phyloP scores from a whole-genome alignment of 108 stramenopile genomes.

The Cyclotella cryptica region DNA sequence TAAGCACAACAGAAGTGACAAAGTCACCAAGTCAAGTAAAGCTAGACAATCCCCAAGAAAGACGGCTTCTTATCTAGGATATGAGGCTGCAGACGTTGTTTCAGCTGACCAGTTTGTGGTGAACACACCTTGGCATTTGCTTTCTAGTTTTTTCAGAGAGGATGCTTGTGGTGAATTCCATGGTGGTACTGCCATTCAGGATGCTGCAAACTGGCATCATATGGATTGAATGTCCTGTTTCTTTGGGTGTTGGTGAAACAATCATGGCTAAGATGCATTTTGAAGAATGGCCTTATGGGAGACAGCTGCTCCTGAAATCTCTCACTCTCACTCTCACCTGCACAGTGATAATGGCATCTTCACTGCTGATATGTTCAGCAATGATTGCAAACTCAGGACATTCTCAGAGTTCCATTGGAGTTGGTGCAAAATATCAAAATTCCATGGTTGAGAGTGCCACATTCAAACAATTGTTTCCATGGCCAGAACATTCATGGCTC shows the following conservation, averaged over 20 bases:
- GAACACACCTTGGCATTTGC: too few relatives aligned
- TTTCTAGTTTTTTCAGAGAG: too few relatives aligned
- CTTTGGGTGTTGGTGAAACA: slow-evolving; percentile 44
- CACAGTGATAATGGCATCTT: slow-evolving; percentile 46
- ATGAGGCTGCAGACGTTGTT: too few relatives aligned
- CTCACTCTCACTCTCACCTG: too few relatives aligned
- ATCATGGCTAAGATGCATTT: slow-evolving; percentile 35
- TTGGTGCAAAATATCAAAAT: slow-evolving; percentile 6
- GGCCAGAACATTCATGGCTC: slow-evolving; percentile 53
- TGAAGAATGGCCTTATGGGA: slow-evolving; percentile 31
- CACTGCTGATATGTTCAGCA: slow-evolving; percentile 11
- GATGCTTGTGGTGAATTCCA: too few relatives aligned
- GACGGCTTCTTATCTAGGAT: too few relatives aligned
- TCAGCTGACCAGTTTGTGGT: too few relatives aligned
- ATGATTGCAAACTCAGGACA: background rate
- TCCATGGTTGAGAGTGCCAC: background rate
- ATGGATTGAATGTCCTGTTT: slow-evolving; percentile 30
- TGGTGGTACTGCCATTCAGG: background rate
- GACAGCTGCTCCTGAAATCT: too few relatives aligned
- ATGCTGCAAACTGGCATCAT: slow-evolving; percentile 30
- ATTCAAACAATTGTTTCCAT: background rate
- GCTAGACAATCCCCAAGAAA: too few relatives aligned
- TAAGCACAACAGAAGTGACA: too few relatives aligned
- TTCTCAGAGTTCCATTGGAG: slow-evolving; percentile 23
- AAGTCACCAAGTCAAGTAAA: too few relatives aligned